Conservation (phyloP, 2,329 filamentous ascomycete species). For the Penicillium digitatum region DNA sequence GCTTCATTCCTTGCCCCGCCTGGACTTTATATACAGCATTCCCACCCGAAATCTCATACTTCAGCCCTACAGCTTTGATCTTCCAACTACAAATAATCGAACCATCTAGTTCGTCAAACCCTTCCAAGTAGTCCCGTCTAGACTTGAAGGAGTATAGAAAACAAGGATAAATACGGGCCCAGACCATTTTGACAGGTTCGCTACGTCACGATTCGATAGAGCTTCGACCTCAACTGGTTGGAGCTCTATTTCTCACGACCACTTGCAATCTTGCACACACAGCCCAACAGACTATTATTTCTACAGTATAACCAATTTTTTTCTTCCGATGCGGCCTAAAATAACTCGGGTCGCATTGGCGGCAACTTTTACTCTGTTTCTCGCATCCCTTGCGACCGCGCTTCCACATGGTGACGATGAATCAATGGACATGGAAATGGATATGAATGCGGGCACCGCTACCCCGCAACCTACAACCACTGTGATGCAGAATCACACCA, state of each 20-base stretch:
- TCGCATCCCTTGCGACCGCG: constrained; percentile 31
- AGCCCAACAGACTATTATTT: neutral
- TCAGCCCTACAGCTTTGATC: constrained; percentile 22
- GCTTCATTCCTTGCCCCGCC: neutral
- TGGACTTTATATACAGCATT: constrained; percentile 17
- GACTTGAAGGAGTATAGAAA: neutral
- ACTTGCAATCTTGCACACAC: constrained; percentile 8
- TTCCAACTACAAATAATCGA: neutral
- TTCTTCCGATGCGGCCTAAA: constrained; percentile 25
- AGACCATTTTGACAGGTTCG: constrained; percentile 8
- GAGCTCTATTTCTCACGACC: constrained; percentile 8
- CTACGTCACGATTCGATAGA: constrained; percentile 27
- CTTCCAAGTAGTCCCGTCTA: neutral
- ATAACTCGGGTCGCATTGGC: constrained; percentile 27
- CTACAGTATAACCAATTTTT: neutral
- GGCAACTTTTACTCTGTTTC: constrained; percentile 17
- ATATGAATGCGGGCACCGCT: constrained; percentile 19
- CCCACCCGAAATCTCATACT: constrained; percentile 12
- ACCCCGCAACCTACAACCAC: constrained; percentile 16
- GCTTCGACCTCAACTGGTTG: constrained; percentile 16
- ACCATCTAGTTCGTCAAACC: neutral
- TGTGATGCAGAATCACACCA: constrained; percentile 12
- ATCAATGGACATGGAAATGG: constrained; percentile 26
- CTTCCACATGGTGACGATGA: constrained; percentile 36
- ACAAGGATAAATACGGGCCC: neutral